A percentile compares a stretch with the other conserved stretches of the same genome.
Conservation (phyloP, 1,284 basidiomycete species). For the Pseudozyma tsukubaensis region DNA sequence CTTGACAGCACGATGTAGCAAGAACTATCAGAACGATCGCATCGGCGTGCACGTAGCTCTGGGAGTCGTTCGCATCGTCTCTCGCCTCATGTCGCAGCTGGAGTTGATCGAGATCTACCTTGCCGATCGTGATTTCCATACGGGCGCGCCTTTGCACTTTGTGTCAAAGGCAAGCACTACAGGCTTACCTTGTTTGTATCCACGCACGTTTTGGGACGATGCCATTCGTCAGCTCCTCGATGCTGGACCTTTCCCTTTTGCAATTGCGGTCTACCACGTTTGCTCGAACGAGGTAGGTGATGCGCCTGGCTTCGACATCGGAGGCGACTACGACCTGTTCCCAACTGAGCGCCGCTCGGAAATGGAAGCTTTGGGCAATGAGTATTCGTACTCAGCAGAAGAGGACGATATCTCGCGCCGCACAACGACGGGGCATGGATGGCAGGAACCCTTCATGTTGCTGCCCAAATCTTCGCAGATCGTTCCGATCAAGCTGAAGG, state of each 20-base stretch:
- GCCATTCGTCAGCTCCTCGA: conserved; percentile 7
- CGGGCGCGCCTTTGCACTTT: conserved; percentile 30
- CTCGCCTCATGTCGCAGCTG: conserved; percentile 18
- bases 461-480: conserved; percentile 27
- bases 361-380: conserved; percentile 7
- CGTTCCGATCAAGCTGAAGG: conserved; percentile 33
- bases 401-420: conserved; percentile 31
- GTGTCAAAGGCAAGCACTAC: conserved; percentile 38
- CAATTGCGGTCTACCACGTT: conserved; percentile 39
- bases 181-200: conserved; percentile 42
- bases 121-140: conserved; percentile 30
- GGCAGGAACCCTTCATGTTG: conserved; percentile 38
- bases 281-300: conserved; percentile 31
- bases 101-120: conserved; percentile 37
- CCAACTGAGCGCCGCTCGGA: conserved; percentile 9
- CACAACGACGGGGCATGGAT: conserved; percentile 38
- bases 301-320: conserved; percentile 41
- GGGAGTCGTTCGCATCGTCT: conserved; percentile 19
- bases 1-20: conserved; percentile 31
- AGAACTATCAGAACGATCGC: conserved; percentile 46
- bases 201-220: conserved; percentile 38
- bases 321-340: conserved; percentile 32
- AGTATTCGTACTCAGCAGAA: conserved; percentile 29
- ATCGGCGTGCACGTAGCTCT: conserved; percentile 16
- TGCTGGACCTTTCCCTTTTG: conserved; percentile 31